Conservation (phyloP, 345 rosid species). For the Acer saccharum region DNA sequence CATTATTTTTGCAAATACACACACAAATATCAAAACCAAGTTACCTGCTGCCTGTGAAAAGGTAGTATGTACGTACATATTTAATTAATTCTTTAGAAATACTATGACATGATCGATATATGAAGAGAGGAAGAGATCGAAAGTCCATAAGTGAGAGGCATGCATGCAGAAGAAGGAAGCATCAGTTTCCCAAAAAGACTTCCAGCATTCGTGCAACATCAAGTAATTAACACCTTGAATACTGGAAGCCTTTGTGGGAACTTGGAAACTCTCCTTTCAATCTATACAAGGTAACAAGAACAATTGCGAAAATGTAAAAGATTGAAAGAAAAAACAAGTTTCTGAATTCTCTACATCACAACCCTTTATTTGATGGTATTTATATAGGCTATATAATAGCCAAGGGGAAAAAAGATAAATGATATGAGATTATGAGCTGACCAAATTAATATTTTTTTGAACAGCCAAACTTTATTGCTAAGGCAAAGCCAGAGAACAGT, state of each 20-base stretch:
- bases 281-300: too few relatives aligned
- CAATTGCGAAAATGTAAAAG: neutral
- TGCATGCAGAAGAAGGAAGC: constrained; percentile 1
- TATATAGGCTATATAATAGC: constrained; percentile 1
- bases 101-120: too few relatives aligned
- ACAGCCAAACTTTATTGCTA: too few relatives aligned
- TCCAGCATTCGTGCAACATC: neutral
- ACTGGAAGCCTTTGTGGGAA: constrained; percentile 9
- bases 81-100: too few relatives aligned
- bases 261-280: neutral
- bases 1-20: too few relatives aligned
- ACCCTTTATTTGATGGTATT: neutral
- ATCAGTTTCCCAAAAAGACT: constrained; percentile 13
- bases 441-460: too few relatives aligned
- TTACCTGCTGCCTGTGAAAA: too few relatives aligned
- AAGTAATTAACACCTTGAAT: neutral
- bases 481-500: too few relatives aligned
- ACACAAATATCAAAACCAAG: too few relatives aligned
- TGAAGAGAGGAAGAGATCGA: neutral
- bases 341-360: neutral
- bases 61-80: too few relatives aligned
- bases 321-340: neutral
- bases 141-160: neutral
- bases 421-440: neutral
- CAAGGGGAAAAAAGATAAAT: neutral